Evolutionary conservation across 108 stramenopile species (phyloP), one percentile per base, ranked within the genome.

Genomic region (Nitzschia sp.): DNA sequence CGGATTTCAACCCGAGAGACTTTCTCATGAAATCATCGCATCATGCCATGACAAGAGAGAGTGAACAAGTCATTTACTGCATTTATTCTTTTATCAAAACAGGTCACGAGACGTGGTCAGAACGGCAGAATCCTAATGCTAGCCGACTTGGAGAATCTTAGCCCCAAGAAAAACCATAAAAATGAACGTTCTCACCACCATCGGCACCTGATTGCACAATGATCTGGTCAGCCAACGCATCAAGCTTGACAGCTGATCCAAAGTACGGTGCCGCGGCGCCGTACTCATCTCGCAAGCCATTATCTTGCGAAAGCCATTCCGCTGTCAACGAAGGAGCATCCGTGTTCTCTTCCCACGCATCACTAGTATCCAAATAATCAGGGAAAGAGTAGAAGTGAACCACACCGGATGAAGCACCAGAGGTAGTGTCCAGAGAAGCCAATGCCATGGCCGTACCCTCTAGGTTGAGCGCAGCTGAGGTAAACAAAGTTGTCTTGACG

Each of bases 321-420:
- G 28, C 60, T 9, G 3, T 38, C 51, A 53, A 24, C 8, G 57
- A 8, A 42, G 38, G 38, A 42, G 6, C 6, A 11, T 42, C 18
- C 18, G 34, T 2, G 18, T 32, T 32, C 6, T 35, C 38, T 62
- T 53, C 51, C 51, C 51, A 53, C 5, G 51, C 51, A n/a, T 53
- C 51, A n/a, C 51, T n/a, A 53, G n/a, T 53, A n/a, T 53, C 51
- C 5, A 23, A n/a, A n/a, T 53, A 53, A 5, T 24, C 4, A 5
- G 60, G 60, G 19, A 62, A 62, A 3, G 17, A 13, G 42, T 42
- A 62, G 28, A 26, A 62, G 15, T 62, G 21, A 4, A 62, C 60
- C 21, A 62, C 13, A 38, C 60, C 60, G 5, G 36, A 4, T 17
- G 9, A n/a, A 31, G 11, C 60, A 42, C 13, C 38, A 9, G 38